Evolutionary conservation across 257 asterid species (phyloP), one percentile per base, ranked within the genome.

Genomic region (Gentiana dahurica): DNA sequence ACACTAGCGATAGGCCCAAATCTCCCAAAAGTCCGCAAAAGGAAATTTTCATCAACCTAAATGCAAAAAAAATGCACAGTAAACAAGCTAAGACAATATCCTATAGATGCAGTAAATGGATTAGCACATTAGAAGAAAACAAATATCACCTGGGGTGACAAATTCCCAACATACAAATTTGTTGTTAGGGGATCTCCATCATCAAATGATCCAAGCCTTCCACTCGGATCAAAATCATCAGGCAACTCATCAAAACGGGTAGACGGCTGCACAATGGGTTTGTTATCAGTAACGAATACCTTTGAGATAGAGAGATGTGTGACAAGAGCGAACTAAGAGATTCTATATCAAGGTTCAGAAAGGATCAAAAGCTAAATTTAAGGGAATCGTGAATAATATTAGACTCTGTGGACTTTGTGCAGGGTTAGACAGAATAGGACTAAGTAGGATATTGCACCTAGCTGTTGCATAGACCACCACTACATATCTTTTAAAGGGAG

Each of bases 1-100:
- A 89, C 97, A 74, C 97, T 89, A 36, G 97, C 97, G 60, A 89
- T 84, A 54, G 97, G 97, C 48, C 97, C 97, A 77, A 89, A 89
- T 75, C 97, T 80, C 68, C 97, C 97, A 78, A 89, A 89, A 54
- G 97, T 89, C 35, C 96, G 86, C 60, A 89, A 73, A 64, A 89
- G 97, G 62, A 89, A 89, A 74, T 81, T 89, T 63, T 89, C 97
- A 69, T 89, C 97, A 15, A 89, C 97, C 97, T 89, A 59, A 65
- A 39, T 35, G 38, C 66, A 38, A 13, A 41, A 54, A 54, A 57
- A 43, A 3, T 6, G 33, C 35, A 38, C 54, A 59, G 44, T 36
- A 56, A 36, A 36, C 49, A 37, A 47, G 4, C n/a, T 34, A 33
- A 36, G 37, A 8, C 34, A 10, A 4, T 51, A 13, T 6, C 52